Conservation (phyloP, 345 rosid species). For the Gossypioides kirkii region DNA sequence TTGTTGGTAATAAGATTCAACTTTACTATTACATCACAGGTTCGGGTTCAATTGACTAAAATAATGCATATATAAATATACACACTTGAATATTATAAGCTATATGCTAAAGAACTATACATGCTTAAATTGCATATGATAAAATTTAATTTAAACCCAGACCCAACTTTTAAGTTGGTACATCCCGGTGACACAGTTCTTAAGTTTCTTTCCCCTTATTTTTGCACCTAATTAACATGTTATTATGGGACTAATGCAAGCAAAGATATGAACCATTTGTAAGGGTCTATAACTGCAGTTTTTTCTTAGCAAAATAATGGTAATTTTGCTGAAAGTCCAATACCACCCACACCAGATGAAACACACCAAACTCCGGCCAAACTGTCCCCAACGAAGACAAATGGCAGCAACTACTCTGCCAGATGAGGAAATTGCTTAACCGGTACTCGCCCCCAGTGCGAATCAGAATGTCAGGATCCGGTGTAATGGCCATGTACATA, state of each 20-base stretch:
- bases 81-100: no score
- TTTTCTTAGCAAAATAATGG: background rate
- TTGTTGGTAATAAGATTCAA: no score
- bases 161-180: no score
- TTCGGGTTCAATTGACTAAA: no score
- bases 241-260: background rate
- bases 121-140: no score
- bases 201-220: no score
- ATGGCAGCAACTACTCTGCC: conserved; percentile 42
- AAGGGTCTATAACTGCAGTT: background rate
- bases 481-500: conserved; percentile 71
- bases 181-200: no score
- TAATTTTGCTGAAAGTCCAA: background rate
- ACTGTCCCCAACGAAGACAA: conserved; percentile 36
- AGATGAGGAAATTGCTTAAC: conserved; percentile 67
- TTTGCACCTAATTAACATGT: background rate
- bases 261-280: background rate
- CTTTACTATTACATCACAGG: no score
- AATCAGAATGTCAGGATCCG: conserved; percentile 65
- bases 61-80: no score
- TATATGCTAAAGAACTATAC: no score
- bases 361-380: conserved; percentile 58
- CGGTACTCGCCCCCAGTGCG: conserved; percentile 77
- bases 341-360: conserved; percentile 14
- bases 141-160: no score